Evolutionary conservation across 1,284 basidiomycete genomes (phyloP).

Genomic region (Meira miltonrushii): DNA sequence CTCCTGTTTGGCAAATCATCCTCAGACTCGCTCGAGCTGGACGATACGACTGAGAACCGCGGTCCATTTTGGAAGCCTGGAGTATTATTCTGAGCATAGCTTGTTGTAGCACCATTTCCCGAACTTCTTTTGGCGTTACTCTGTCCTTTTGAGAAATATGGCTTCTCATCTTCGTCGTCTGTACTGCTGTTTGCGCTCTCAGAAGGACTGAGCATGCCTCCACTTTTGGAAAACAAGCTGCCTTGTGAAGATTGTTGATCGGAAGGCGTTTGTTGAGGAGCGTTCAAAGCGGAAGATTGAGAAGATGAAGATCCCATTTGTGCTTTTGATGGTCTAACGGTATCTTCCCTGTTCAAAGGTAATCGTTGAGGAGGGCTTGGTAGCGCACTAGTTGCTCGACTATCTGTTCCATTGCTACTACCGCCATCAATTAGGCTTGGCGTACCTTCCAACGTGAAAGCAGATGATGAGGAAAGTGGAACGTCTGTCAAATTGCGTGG

Average conservation of each 20-base stretch:
- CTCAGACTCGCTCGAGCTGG: constrained; percentile 13
- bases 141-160: constrained; percentile 21
- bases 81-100: background rate
- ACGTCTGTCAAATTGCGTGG: background rate
- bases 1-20: constrained; percentile 1
- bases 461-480: background rate
- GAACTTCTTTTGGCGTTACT: background rate
- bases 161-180: constrained; percentile 38
- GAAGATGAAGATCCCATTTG: background rate
- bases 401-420: background rate
- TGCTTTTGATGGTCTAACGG: background rate
- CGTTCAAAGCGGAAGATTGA: too few relatives aligned
- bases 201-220: constrained; percentile 27
- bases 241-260: constrained; percentile 19
- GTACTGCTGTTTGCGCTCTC: constrained; percentile 34
- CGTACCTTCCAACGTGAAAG: background rate
- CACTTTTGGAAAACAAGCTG: constrained; percentile 7
- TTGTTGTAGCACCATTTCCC: background rate
- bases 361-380: background rate
- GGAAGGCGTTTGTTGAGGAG: constrained; percentile 16
- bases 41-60: constrained; percentile 9
- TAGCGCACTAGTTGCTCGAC: background rate
- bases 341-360: constrained; percentile 10
- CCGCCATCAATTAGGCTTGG: constrained; percentile 1
- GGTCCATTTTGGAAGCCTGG: constrained; percentile 2